Base-by-base conservation (phyloP, 352 stramenopile species). In the Globisporangium barbulae region DNA sequence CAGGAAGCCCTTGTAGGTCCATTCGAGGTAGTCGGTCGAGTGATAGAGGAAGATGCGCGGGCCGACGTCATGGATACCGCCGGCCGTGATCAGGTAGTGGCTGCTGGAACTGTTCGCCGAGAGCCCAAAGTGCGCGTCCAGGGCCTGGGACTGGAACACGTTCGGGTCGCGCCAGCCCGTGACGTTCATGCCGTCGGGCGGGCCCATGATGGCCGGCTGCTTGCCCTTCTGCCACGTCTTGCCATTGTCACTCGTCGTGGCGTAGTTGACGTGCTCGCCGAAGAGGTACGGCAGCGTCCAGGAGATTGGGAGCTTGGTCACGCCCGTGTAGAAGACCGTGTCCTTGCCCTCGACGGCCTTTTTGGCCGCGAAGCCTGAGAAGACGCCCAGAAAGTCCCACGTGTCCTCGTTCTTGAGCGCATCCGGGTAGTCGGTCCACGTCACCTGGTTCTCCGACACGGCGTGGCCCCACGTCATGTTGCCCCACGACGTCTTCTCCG, bases 391-490 rank as follows among this genome's bases (percentile, higher is more conserved):
- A 35, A 76, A 60, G 65, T 93, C 85, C 75, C 81, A 93, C 63
- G 75, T 77, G 70, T 87, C 61, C 50, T 91, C 61, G 37, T 74
- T 82, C 31, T 56, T 64, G 19, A 93, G 75, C 0, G 81, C 81
- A 25, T 89, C 37, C 30, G 85, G 85, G 59, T 88, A 80, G 64
- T 91, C 80, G 37, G 69, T 31, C 85, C 85, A 93, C 28, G 72
- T 88, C 22, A 90, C 81, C 31, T 91, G 81, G 70, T 93, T 76
- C 58, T 74, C 71, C 5, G 80, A 90, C 9, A 90, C 77, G 49
- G 79, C 80, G 70, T 93, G 85, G 45, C 82, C 82, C 85, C 85
- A 93, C 1, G 78, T 85, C 81, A 91, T 90, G 63, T 90, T 88
- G 60, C 77, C 79, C 80, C 79, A 89, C 21, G 70, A 62, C 21